Conservation (phyloP, 2,329 filamentous ascomycete species). For the Tolypocladium album region DNA sequence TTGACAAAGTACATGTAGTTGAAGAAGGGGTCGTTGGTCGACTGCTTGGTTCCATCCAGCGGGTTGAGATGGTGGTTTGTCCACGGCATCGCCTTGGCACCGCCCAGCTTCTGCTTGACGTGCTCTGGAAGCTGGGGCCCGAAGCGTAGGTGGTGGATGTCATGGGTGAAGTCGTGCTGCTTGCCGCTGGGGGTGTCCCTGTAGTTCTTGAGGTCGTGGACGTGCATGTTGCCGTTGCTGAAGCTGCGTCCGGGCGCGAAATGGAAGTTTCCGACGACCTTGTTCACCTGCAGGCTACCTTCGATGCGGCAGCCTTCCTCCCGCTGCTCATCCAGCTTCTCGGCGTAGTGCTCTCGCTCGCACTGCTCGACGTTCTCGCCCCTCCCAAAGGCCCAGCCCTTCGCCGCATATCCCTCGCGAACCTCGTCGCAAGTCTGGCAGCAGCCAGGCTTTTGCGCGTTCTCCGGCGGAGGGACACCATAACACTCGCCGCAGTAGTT, state of each 20-base stretch:
- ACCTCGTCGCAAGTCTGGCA: conserved; percentile 98
- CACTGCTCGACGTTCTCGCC: conserved; percentile 94
- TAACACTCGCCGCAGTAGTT: conserved; percentile 92
- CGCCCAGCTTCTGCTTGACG: conserved; percentile 50
- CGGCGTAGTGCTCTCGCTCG: conserved; percentile 83
- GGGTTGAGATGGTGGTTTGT: conserved; percentile 89
- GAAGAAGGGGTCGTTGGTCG: conserved; percentile 70
- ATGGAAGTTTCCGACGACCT: conserved; percentile 98
- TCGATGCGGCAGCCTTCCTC: conserved; percentile 92
- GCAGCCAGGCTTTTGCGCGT: conserved; percentile 72
- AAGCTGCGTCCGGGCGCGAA: conserved; percentile 93
- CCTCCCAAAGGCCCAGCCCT: conserved; percentile 85
- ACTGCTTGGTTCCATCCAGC: conserved; percentile 69
- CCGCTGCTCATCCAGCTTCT: conserved; percentile 78
- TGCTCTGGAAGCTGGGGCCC: conserved; percentile 79
- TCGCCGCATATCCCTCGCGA: conserved; percentile 83
- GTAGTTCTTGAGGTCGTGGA: conserved; percentile 96
- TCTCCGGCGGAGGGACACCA: conserved; percentile 64
- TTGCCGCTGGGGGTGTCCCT: conserved; percentile 59
- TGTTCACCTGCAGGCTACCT: conserved; percentile 88
- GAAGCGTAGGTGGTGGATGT: conserved; percentile 81
- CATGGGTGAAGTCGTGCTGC: conserved; percentile 80
- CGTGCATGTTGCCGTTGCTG: conserved; percentile 93
- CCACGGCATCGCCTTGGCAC: conserved; percentile 47
- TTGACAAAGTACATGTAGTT: conserved; percentile 99